Conservation (phyloP, 1,284 basidiomycete species). For the Kwoniella shivajii region DNA sequence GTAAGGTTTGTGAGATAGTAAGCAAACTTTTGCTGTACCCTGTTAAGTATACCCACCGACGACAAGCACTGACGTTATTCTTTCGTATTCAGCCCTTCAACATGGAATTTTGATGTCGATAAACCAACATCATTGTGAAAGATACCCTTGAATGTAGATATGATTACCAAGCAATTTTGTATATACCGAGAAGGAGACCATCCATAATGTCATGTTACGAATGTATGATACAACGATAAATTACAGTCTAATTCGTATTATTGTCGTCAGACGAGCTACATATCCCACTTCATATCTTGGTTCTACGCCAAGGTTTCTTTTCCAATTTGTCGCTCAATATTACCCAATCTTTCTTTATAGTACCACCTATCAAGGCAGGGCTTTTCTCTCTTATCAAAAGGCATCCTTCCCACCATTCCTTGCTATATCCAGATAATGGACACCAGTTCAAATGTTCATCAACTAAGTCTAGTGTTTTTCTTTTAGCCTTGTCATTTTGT, state of each 20-base stretch:
- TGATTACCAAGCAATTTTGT: slow-evolving; percentile 1
- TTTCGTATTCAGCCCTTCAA: not conserved
- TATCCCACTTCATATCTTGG: not conserved
- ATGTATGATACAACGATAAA: no score
- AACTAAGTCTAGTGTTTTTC: slow-evolving; percentile 30
- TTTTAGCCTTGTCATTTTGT: not conserved
- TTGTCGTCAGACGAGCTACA: no score
- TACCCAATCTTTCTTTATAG: slow-evolving; percentile 16
- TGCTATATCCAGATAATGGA: slow-evolving; percentile 16
- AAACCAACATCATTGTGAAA: no score
- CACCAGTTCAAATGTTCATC: slow-evolving; percentile 44
- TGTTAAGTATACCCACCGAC: no score
- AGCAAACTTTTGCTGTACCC: not conserved
- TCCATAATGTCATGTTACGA: no score
- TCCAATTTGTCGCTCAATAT: slow-evolving; percentile 29
- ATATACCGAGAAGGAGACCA: no score
- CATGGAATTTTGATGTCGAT: no score
- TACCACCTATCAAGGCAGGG: not conserved
- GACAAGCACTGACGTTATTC: no score
- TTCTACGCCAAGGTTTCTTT: slow-evolving; percentile 31
- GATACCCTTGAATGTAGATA: not conserved
- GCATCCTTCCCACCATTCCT: slow-evolving; percentile 27
- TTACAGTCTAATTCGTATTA: no score
- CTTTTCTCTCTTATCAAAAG: slow-evolving; percentile 5
- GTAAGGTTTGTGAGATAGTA: slow-evolving; percentile 17